Evolutionary conservation across 2,329 filamentous ascomycete genomes (phyloP), one percentile per base, ranked within the genome.

Genomic region (Penicillium oxalicum): DNA sequence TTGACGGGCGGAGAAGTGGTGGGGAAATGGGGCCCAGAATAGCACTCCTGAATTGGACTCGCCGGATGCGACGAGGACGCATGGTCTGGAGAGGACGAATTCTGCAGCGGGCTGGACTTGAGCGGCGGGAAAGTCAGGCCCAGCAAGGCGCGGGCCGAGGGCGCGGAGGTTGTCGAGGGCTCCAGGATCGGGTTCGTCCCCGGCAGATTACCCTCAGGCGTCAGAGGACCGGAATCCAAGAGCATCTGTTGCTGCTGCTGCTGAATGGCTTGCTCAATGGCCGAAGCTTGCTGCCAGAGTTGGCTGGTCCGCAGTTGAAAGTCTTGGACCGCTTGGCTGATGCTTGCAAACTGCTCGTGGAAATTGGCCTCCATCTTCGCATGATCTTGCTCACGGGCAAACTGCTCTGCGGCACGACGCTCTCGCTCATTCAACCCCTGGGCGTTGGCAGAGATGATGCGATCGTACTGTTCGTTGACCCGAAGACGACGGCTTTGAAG

Each of bases 391-490:
- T 74, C 73, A 51, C 69, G 66, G 18, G 72, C 71, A 48, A 69
- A 67, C 43, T 74, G 72, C 50, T 75, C 73, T 2, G 72, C 73
- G 32, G 73, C 70, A 41, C 70, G 72, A 29, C 73, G 70, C 54
- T 76, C 77, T 59, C 78, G 74, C 55, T 78, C 77, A 44, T 78
- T 77, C 45, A 78, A 71, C 6, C 75, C 77, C 56, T 81, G 76
- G n/a, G 70, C 72, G 57, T 82, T 82, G 61, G 79, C 79, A 36
- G 75, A 74, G 34, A 76, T 71, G 47, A 83, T 77, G 46, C 78
- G 75, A 49, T 83, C 79, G 58, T 82, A 75, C 65, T 84, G 81
- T 58, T 83, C 79, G 43, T 77, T 78, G 45, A 83, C 74, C 58
- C 81, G 78, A 34, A 73, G 72, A 48, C 76, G 77, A 44, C 81